phyloP scores from a whole-genome alignment of 164 flowering plant species.

The Liriodendron chinense region DNA sequence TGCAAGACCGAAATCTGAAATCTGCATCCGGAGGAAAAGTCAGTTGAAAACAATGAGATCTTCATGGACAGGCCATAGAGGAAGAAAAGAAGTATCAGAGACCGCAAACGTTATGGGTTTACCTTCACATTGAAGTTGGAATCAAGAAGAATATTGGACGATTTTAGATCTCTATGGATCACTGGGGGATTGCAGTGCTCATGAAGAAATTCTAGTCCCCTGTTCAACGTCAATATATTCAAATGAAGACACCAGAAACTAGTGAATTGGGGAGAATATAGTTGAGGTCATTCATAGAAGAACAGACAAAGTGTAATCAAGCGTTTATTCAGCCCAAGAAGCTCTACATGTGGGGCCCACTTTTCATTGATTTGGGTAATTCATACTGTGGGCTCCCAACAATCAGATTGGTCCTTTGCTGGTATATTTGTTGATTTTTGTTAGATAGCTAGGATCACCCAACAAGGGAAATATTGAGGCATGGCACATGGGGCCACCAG shows the following conservation, averaged over 20 bases:
- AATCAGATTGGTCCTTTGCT: not conserved
- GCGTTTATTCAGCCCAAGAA: not conserved
- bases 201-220: conserved; percentile 93
- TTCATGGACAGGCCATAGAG: not conserved
- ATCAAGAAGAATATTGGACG: conserved; percentile 93
- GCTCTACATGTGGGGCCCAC: not conserved
- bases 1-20: conserved; percentile 95
- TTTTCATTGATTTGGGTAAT: not conserved
- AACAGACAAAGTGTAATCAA: not conserved
- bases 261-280: not conserved
- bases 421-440: not conserved
- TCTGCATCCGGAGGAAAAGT: conserved; percentile 37
- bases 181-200: conserved; percentile 87
- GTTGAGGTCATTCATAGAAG: not conserved
- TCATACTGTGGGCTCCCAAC: not conserved
- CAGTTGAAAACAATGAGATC: not conserved
- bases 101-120: not conserved
- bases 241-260: conserved; percentile 6
- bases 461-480: not conserved
- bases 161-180: conserved; percentile 96
- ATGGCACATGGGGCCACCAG: not conserved
- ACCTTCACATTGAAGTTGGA: conserved; percentile 93
- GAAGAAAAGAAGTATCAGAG: not conserved
- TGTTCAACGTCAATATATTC: conserved; percentile 30
- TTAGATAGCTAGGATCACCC: not conserved